phyloP scores from a whole-genome alignment of 2,329 filamentous ascomycete genomes.

The Curvularia lunata region DNA sequence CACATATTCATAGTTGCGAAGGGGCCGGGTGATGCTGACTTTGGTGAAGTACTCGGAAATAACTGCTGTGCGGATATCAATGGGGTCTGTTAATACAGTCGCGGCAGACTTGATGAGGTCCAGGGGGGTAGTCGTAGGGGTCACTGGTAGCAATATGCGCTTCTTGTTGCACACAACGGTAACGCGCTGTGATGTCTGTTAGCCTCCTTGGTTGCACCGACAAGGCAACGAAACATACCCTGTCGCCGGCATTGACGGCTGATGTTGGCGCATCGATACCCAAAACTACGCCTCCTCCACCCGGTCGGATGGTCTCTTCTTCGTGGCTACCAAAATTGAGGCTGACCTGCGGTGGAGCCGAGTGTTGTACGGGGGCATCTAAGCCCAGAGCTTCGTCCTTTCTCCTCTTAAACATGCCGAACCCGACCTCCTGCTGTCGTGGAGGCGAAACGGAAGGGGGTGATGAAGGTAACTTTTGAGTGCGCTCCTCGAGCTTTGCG shows the following conservation, averaged over 20 bases:
- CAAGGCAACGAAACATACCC: slow-evolving; percentile 59
- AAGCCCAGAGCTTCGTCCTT: slow-evolving; percentile 40
- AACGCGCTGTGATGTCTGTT: slow-evolving; percentile 63
- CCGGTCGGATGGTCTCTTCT: slow-evolving; percentile 49
- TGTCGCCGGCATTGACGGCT: slow-evolving; percentile 78
- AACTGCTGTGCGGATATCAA: slow-evolving; percentile 71
- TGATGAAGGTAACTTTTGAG: slow-evolving; percentile 27
- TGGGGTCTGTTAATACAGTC: slow-evolving; percentile 65
- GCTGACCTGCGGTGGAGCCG: slow-evolving; percentile 34
- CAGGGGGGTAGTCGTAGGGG: slow-evolving; percentile 72
- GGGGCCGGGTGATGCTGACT: slow-evolving; percentile 78
- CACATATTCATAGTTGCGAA: slow-evolving; percentile 85
- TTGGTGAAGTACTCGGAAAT: slow-evolving; percentile 77
- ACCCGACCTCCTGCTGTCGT: slow-evolving; percentile 37
- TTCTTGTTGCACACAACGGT: slow-evolving; percentile 74
- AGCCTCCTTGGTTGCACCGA: slow-evolving; percentile 9
- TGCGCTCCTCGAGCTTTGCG: slow-evolving; percentile 33
- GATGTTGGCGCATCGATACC: slow-evolving; percentile 78
- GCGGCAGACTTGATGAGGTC: slow-evolving; percentile 75
- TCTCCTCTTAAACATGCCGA: slow-evolving; percentile 44
- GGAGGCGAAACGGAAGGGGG: slow-evolving; percentile 40
- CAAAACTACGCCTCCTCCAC: slow-evolving; percentile 57
- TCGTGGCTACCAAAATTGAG: slow-evolving; percentile 27
- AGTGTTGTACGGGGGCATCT: slow-evolving; percentile 24
- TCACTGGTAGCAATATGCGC: slow-evolving; percentile 73